A percentile compares a stretch with the other conserved stretches of the same genome.
phyloP scores from a whole-genome alignment of 306 rosid species.

The Gastrolobium bilobum region DNA sequence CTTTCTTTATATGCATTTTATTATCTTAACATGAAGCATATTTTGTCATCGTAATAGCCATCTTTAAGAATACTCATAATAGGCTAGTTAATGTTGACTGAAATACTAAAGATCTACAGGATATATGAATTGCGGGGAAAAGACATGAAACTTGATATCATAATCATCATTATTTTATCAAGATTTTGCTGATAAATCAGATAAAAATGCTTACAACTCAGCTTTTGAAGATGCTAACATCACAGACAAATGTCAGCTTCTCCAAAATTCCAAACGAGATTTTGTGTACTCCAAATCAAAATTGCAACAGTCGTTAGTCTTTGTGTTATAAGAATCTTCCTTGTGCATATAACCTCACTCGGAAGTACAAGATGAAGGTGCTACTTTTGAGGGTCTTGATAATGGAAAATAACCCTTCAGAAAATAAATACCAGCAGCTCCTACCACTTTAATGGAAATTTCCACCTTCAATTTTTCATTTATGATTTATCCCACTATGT shows the following conservation, averaged over 20 bases:
- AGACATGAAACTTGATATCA: background rate
- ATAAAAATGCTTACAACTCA: slow-evolving; percentile 6
- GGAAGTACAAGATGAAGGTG: background rate
- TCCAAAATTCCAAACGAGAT: slow-evolving; percentile 12
- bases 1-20: background rate
- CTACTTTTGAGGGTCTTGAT: background rate
- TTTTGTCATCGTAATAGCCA: slow-evolving; percentile 31
- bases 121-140: background rate
- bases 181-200: slow-evolving; percentile 6
- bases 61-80: background rate
- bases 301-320: background rate
- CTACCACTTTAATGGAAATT: background rate
- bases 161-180: slow-evolving; percentile 1
- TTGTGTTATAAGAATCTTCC: slow-evolving; percentile 7
- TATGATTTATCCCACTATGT: background rate
- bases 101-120: background rate
- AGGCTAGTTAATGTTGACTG: slow-evolving; percentile 9
- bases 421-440: slow-evolving; percentile 4
- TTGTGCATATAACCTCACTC: background rate
- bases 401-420: background rate
- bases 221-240: background rate
- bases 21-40: background rate
- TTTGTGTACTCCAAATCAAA: slow-evolving; percentile 6
- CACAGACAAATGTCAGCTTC: background rate
- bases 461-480: slow-evolving; percentile 20